A percentile compares a stretch with the other conserved stretches of the same genome.
phyloP scores from a whole-genome alignment of 163 green algal species.

The Coccomyxa subellipsoidea region DNA sequence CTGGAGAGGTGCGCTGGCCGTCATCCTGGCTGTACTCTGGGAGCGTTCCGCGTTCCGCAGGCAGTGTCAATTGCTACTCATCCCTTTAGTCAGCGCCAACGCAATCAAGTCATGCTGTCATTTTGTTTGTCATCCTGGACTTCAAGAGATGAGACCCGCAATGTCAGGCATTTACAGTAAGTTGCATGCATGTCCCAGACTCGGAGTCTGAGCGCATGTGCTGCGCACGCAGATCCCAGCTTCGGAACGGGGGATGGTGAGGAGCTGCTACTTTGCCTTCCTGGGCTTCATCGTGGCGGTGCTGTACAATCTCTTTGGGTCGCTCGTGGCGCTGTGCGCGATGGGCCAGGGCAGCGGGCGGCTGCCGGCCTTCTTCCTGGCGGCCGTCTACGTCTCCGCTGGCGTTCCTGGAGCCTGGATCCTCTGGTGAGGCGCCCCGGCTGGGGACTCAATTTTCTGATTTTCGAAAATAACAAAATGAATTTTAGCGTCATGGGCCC shows the following conservation, averaged over 20 bases:
- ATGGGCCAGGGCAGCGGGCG: slow-evolving; percentile 23
- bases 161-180: no score
- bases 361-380: slow-evolving; percentile 33
- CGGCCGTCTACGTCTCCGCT: slow-evolving; percentile 48
- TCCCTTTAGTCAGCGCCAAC: no score
- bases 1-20: slow-evolving; percentile 32
- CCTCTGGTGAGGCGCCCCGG: slow-evolving; percentile 37
- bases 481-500: no score
- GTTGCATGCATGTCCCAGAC: no score
- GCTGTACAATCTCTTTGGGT: slow-evolving; percentile 53
- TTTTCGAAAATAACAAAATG: no score
- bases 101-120: no score
- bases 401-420: slow-evolving; percentile 54
- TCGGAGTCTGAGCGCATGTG: background rate
- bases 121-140: no score
- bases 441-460: no score
- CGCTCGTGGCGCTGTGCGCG: slow-evolving; percentile 37
- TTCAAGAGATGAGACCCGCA: no score
- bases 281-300: slow-evolving; percentile 49
- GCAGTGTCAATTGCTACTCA: no score
- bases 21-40: no score
- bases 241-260: slow-evolving; percentile 34
- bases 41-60: no score
- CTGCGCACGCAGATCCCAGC: slow-evolving; percentile 35
- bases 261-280: slow-evolving; percentile 49